Conservation (phyloP, 495 filamentous ascomycete genomes). For the Penicillium antarcticum region DNA sequence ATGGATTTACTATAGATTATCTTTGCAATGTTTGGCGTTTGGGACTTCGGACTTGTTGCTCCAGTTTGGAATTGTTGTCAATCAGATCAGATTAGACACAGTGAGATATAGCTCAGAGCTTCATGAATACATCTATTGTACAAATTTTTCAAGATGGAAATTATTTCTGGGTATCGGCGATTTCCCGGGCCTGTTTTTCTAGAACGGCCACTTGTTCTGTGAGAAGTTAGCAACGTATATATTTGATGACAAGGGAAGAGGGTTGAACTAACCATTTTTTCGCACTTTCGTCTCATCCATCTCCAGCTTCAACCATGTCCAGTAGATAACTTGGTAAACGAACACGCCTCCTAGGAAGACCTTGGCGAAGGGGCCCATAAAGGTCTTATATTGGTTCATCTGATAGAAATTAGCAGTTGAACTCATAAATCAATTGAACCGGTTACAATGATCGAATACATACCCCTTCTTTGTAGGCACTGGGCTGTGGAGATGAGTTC, state of each 20-base stretch:
- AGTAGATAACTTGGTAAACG: slow-evolving; percentile 84
- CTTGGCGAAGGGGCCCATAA: slow-evolving; percentile 77
- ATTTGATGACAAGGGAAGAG: background rate
- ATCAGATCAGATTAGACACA: background rate
- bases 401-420: slow-evolving; percentile 23
- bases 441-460: background rate
- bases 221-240: background rate
- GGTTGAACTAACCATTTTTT: slow-evolving; percentile 46
- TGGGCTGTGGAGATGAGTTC: slow-evolving; percentile 18
- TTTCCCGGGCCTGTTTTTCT: slow-evolving; percentile 41
- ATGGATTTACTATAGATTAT: background rate
- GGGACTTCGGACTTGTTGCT: background rate
- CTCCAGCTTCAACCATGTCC: slow-evolving; percentile 85
- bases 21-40: background rate
- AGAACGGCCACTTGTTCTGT: slow-evolving; percentile 40
- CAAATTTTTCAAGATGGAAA: background rate
- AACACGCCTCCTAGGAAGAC: slow-evolving; percentile 82
- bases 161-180: slow-evolving; percentile 33
- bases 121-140: slow-evolving; percentile 2
- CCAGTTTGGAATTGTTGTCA: background rate
- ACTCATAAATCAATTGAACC: background rate
- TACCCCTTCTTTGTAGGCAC: slow-evolving; percentile 26
- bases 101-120: slow-evolving; percentile 13
- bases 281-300: slow-evolving; percentile 64
- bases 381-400: slow-evolving; percentile 74